Conservation (phyloP, 169 alveolate species). For the Babesia divergens region DNA sequence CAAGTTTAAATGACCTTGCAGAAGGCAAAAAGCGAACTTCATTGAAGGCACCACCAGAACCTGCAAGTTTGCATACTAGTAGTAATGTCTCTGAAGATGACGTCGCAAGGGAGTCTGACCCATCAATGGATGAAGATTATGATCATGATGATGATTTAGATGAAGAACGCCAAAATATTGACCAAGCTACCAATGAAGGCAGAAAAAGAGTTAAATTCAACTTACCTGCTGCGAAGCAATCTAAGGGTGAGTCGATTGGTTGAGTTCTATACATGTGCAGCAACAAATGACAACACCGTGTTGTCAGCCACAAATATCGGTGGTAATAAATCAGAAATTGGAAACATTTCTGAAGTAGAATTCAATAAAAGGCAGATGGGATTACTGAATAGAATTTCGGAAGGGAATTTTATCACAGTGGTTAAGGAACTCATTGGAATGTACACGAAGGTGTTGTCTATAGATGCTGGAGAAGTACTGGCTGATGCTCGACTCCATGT, state of each 20-base stretch:
- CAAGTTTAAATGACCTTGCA: slow-evolving; percentile 1
- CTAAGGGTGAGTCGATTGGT: not conserved
- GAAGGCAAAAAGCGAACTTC: not conserved
- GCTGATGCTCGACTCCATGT: not conserved
- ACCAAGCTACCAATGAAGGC: not conserved
- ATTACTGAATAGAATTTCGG: slow-evolving; percentile 47
- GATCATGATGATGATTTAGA: not conserved
- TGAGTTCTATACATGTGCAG: not conserved
- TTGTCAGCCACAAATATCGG: not conserved
- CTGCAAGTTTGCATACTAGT: not conserved
- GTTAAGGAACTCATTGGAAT: slow-evolving; percentile 24
- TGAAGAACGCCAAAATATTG: not conserved
- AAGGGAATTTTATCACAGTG: slow-evolving; percentile 47
- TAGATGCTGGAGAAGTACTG: not conserved
- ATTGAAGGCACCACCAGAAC: not conserved
- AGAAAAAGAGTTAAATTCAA: slow-evolving; percentile 3
- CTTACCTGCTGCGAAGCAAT: not conserved
- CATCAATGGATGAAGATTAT: not conserved
- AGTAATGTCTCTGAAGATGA: not conserved
- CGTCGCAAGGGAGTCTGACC: not conserved
- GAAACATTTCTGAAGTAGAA: not conserved
- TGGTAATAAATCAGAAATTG: not conserved
- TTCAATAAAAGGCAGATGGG: slow-evolving; percentile 41
- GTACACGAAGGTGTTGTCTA: slow-evolving; percentile 21
- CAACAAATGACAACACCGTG: not conserved